A percentile compares a stretch with the other conserved stretches of the same genome.
Evolutionary conservation across 345 rosid genomes (phyloP).

Genomic region (Brassica nigra): DNA sequence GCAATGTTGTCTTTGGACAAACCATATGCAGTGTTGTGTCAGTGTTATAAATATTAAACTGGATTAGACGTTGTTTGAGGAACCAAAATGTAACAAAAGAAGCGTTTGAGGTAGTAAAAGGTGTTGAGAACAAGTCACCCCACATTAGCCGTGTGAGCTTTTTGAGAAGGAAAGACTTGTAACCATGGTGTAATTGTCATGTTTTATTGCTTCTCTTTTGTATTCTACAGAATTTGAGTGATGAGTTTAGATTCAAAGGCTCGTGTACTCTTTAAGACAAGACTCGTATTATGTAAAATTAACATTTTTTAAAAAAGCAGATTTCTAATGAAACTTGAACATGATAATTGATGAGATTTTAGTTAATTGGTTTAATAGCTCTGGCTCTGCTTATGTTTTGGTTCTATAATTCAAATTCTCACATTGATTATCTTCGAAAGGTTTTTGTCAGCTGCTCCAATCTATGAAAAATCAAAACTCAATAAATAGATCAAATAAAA

Average conservation of each 20-base stretch:
- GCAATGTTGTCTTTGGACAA: constrained; percentile 16
- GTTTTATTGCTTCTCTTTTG: neutral
- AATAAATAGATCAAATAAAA: neutral
- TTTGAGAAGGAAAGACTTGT: neutral
- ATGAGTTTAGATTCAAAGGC: neutral
- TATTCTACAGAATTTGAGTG: neutral
- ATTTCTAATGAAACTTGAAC: neutral
- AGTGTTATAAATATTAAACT: neutral
- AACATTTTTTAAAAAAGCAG: neutral
- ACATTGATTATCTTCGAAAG: constrained; percentile 29
- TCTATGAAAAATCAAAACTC: constrained; percentile 1
- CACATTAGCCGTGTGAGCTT: neutral
- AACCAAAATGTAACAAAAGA: neutral
- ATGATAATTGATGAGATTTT: neutral
- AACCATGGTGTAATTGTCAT: neutral
- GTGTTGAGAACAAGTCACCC: neutral
- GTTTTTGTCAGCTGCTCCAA: constrained; percentile 35
- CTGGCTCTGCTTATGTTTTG: neutral
- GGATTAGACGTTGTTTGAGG: neutral
- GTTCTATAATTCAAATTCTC: neutral
- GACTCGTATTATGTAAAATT: neutral
- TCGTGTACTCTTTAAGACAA: neutral
- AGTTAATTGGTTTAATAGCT: neutral
- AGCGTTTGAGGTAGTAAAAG: neutral
- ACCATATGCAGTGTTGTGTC: constrained; percentile 24